Evolutionary conservation across 345 rosid species (phyloP).

Genomic region (Linum lewisii): DNA sequence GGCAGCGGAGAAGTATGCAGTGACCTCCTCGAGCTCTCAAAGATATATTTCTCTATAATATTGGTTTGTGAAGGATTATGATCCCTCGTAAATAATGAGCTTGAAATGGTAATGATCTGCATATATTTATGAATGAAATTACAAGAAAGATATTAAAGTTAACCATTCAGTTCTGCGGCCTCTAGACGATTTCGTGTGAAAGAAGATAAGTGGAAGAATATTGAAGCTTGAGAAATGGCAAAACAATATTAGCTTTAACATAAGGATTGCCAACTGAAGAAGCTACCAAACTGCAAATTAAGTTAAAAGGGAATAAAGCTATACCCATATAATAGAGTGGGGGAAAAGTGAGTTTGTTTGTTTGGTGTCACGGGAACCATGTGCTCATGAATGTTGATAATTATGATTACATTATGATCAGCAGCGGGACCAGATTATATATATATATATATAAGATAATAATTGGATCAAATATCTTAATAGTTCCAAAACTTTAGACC

Average conservation of each 20-base stretch:
- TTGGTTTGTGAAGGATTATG: not conserved
- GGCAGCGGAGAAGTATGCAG: constrained; percentile 6
- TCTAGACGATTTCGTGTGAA: not conserved
- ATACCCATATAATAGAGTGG: no score
- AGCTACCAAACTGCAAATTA: not conserved
- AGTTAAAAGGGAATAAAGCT: not conserved
- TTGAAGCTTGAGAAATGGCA: no score
- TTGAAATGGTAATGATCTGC: not conserved
- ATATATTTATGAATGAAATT: not conserved
- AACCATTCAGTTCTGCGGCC: not conserved
- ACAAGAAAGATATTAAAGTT: not conserved
- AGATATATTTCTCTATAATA: not conserved
- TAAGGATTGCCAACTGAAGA: not conserved
- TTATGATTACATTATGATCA: no score
- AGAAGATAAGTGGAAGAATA: not conserved
- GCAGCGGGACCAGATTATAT: no score
- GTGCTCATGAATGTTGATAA: no score
- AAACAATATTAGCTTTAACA: no score
- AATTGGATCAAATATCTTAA: no score
- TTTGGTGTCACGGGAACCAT: no score
- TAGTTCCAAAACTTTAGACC: no score
- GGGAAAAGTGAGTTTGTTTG: no score
- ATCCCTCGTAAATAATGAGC: not conserved
- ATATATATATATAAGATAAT: no score
- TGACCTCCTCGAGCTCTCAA: constrained; percentile 1